Base-by-base conservation (phyloP, 148 eudicot species). In the Beta vulgaris region DNA sequence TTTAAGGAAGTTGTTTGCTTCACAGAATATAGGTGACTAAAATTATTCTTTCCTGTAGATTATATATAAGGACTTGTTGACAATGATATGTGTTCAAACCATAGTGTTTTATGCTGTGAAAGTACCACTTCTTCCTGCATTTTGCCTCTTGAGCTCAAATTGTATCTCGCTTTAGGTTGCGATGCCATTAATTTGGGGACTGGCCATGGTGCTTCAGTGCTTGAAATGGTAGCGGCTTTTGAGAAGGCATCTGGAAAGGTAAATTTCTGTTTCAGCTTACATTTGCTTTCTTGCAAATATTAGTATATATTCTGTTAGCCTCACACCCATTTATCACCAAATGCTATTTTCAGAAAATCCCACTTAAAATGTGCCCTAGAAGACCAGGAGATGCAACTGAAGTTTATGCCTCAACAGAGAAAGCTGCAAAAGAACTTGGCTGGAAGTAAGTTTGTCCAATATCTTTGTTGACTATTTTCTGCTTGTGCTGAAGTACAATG, bases 161-260 rank as follows among this genome's bases (percentile, higher is more conserved):
- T 23, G 31, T 25, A 19, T 60, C 19, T 43, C 4, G 3, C 11
- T 76, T 68, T 72, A 93, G 98, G 96, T 67, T 91, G 97, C 73
- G 76, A 84, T 55, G 89, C 91, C 21, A 89, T 87, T 83, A 93
- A 93, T 81, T 79, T 93, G 87, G 98, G 91, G 69, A 93, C 98
- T 12, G 94, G 98, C 0, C 67, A 69, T 28, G 98, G 98, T 51
- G 93, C 86, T 26, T 91, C 98, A 28, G 98, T 93, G 74, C 88
- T 93, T 46, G 92, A 93, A 76, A 89, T 93, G 91, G 98, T 93
- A 31, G 78, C 86, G 74, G 97, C 92, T 37, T 93, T 93, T 63
- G 97, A 93, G 86, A 90, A 79, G 80, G 98, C 95, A 68, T 90
- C 91, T 28, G 89, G 88, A 71, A 91, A 93, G 95, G 98, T 88